Conservation (phyloP, 352 stramenopile species). For the Elongisporangium prolatum region DNA sequence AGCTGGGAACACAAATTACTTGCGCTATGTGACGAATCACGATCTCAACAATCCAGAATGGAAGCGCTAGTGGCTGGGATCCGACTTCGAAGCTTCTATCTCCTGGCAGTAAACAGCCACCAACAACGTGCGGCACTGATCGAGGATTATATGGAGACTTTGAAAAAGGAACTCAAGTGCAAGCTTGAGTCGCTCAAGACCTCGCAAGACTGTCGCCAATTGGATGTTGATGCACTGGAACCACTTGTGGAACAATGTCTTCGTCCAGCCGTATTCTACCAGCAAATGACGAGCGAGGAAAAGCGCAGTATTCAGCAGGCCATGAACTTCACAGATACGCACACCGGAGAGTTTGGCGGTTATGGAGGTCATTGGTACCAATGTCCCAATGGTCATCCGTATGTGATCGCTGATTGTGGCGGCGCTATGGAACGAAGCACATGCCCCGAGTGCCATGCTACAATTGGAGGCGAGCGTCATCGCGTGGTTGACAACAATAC, state of each 20-base stretch:
- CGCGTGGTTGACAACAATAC: not conserved
- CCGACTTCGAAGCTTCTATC: not conserved
- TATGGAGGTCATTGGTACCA: conserved; percentile 51
- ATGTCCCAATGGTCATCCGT: conserved; percentile 79
- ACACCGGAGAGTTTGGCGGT: not conserved
- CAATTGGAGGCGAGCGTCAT: conserved; percentile 36
- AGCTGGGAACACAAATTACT: not conserved
- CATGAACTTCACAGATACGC: not conserved
- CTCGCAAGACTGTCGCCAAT: not conserved
- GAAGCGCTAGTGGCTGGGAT: not conserved
- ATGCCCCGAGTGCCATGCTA: conserved; percentile 68
- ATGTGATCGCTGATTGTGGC: conserved; percentile 81
- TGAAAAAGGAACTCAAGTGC: not conserved
- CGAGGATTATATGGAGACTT: not conserved
- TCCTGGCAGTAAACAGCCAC: not conserved
- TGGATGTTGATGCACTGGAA: not conserved
- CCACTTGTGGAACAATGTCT: not conserved
- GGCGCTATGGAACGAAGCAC: conserved; percentile 54
- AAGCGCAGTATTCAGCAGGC: not conserved
- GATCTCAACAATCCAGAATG: not conserved
- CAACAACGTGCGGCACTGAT: not conserved
- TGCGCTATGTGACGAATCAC: not conserved
- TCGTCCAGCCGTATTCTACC: not conserved
- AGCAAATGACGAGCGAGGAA: not conserved
- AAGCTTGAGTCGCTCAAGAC: not conserved